phyloP scores from a whole-genome alignment of 2,329 filamentous ascomycete genomes.

The Pseudonectria buxi region DNA sequence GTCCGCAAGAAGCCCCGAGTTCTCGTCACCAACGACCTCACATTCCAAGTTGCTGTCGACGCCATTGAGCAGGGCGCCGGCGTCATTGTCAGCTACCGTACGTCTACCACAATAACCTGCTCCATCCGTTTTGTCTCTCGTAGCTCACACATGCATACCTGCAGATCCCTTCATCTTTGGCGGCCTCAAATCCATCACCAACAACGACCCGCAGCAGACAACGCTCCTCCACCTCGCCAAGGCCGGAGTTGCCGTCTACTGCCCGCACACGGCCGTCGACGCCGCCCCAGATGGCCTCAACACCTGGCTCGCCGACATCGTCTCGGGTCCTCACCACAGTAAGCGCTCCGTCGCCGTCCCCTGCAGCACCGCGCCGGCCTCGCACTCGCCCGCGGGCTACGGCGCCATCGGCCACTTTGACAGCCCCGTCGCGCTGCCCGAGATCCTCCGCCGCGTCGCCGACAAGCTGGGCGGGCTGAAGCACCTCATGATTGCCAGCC shows the following conservation, averaged over 20 bases:
- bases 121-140: not conserved
- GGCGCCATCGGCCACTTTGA: constrained; percentile 42
- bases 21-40: constrained; percentile 77
- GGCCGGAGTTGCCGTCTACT: constrained; percentile 89
- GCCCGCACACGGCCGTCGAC: constrained; percentile 91
- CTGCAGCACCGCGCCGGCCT: constrained; percentile 34
- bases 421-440: constrained; percentile 30
- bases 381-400: constrained; percentile 44
- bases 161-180: constrained; percentile 94
- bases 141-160: constrained; percentile 1
- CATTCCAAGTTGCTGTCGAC: constrained; percentile 80
- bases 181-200: constrained; percentile 80
- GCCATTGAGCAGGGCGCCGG: constrained; percentile 71
- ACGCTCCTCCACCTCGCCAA: constrained; percentile 76
- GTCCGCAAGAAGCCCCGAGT: constrained; percentile 31
- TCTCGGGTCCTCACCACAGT: constrained; percentile 49
- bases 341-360: constrained; percentile 39
- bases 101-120: constrained; percentile 3
- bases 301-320: constrained; percentile 87
- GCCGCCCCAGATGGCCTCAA: constrained; percentile 79
- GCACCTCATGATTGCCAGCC: constrained; percentile 43
- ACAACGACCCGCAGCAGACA: constrained; percentile 77
- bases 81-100: constrained; percentile 85
- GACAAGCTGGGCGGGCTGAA: constrained; percentile 59
- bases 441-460: constrained; percentile 50